These are phyloP conservation scores for Phialophora chinensis DNA, from an alignment of 2,329 filamentous ascomycete species.

Conservation along the genomic window DNA sequence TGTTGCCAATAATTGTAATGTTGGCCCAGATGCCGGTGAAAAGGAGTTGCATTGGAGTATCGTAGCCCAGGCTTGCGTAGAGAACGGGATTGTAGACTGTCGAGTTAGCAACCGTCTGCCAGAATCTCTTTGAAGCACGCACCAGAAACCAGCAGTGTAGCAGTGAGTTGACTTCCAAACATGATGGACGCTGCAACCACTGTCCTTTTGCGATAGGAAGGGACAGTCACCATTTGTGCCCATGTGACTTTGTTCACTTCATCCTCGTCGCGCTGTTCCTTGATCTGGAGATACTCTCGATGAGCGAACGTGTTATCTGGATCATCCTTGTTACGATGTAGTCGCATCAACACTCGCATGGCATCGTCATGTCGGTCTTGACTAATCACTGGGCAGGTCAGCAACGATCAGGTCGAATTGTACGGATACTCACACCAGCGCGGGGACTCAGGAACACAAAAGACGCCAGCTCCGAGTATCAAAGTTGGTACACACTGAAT, in stretches of 20 bases:
- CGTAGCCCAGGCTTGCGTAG: constrained; percentile 44
- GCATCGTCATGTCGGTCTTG: constrained; percentile 49
- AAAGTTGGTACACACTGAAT: constrained; percentile 72
- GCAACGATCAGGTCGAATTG: constrained; percentile 22
- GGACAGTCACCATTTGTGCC: constrained; percentile 20
- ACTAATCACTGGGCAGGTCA: constrained; percentile 36
- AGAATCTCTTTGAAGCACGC: background rate
- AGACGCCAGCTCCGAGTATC: constrained; percentile 70
- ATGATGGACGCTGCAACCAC: constrained; percentile 41
- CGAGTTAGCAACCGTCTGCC: background rate
- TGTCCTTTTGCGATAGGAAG: constrained; percentile 27
- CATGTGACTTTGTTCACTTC: constrained; percentile 23
- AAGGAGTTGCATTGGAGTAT: constrained; percentile 41
- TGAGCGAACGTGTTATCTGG: constrained; percentile 21
- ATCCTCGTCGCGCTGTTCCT: constrained; percentile 26
- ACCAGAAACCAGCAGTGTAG: constrained; percentile 37
- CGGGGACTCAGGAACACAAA: constrained; percentile 79
- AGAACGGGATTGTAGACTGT: constrained; percentile 39
- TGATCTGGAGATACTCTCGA: constrained; percentile 27
- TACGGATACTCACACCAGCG: constrained; percentile 59
- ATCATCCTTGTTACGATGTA: constrained; percentile 24
- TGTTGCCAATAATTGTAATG: constrained; percentile 27
- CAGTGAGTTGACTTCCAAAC: constrained; percentile 44
- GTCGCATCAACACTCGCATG: constrained; percentile 39
- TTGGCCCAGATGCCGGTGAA: constrained; percentile 41